Conservation (phyloP, 345 rosid genomes). For the Rhizophora apiculata region DNA sequence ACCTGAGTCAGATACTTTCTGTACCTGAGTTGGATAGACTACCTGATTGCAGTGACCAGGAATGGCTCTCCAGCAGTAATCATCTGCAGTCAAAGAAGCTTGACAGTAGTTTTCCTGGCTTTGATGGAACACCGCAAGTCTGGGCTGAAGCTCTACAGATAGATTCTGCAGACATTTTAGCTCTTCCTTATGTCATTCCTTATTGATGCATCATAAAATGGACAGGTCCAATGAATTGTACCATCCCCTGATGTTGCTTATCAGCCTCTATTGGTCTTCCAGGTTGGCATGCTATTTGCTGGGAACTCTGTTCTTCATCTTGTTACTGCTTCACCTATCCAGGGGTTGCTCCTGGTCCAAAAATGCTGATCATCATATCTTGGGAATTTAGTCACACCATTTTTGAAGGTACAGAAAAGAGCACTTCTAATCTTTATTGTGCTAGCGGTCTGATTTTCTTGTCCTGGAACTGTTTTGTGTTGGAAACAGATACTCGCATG, state of each 20-base stretch:
- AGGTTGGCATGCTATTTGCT: constrained; percentile 5
- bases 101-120: constrained; percentile 24
- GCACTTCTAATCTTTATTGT: not conserved
- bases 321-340: constrained; percentile 13
- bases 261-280: not conserved
- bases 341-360: not conserved
- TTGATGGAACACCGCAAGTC: constrained; percentile 35
- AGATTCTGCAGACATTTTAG: constrained; percentile 58
- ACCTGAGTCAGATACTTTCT: constrained; percentile 48
- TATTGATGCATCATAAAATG: constrained; percentile 31
- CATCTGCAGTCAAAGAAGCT: constrained; percentile 31
- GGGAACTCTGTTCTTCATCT: not conserved
- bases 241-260: not conserved
- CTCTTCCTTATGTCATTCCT: constrained; percentile 79
- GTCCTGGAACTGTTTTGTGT: constrained; percentile 13
- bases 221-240: not conserved
- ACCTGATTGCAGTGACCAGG: constrained; percentile 46
- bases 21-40: constrained; percentile 57
- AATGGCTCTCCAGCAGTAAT: constrained; percentile 52
- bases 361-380: not conserved
- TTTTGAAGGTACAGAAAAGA: not conserved
- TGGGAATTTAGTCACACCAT: not conserved
- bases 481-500: constrained; percentile 5
- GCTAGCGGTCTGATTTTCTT: constrained; percentile 10
- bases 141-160: constrained; percentile 65